Evolutionary conservation across 2,329 filamentous ascomycete genomes (phyloP).

Genomic region (Calonectria pseudoreteaudii): DNA sequence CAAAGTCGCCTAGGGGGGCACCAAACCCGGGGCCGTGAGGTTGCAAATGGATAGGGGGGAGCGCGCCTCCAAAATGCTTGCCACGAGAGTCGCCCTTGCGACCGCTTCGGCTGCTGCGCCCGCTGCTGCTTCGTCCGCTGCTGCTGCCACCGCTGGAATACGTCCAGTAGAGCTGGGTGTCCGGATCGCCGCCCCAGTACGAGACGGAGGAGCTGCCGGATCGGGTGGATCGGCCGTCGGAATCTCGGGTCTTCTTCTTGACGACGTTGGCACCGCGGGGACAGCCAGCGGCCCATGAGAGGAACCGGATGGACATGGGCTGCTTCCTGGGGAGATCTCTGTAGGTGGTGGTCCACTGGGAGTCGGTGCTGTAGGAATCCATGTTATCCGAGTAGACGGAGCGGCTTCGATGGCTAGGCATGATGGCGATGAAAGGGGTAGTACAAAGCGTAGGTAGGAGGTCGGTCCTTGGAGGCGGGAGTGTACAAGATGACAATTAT

Average conservation of each 20-base stretch:
- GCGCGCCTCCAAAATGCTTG: conserved; percentile 41
- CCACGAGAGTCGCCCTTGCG: conserved; percentile 32
- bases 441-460: not conserved
- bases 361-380: conserved; percentile 35
- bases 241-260: conserved; percentile 44
- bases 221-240: conserved; percentile 38
- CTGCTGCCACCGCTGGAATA: conserved; percentile 26
- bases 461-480: not conserved
- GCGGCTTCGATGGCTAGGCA: conserved; percentile 20
- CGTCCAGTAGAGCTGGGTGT: conserved; percentile 42
- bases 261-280: conserved; percentile 38
- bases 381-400: conserved; percentile 38
- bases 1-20: conserved; percentile 31
- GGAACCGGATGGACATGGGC: conserved; percentile 37
- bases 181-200: conserved; percentile 32
- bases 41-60: conserved; percentile 33
- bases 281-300: conserved; percentile 44
- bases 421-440: conserved; percentile 24
- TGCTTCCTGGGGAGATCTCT: conserved; percentile 41
- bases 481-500: not conserved
- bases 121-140: conserved; percentile 24
- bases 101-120: conserved; percentile 31
- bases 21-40: conserved; percentile 18
- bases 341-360: conserved; percentile 41
- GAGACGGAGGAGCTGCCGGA: conserved; percentile 37